These are phyloP conservation scores for Auriscalpium vulgare DNA, from an alignment of 768 basidiomycete genomes.

Conservation along the genomic window DNA sequence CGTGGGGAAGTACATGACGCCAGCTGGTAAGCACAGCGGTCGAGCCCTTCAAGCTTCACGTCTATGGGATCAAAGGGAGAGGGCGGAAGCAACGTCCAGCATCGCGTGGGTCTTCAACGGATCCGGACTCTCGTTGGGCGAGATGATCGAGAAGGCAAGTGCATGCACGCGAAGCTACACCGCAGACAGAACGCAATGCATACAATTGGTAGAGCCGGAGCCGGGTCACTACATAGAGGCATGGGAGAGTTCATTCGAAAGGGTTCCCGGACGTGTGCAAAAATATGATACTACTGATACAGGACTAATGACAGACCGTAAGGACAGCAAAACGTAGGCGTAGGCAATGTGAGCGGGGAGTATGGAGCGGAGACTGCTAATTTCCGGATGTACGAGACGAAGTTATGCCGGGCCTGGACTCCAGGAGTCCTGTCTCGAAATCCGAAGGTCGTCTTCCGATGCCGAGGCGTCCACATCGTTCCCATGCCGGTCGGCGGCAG, in stretches of 20 bases:
- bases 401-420: neutral
- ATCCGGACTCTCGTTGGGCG: no score
- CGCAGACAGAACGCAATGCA: no score
- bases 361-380: neutral
- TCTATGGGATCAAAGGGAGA: no score
- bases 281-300: conserved; percentile 7
- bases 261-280: conserved; percentile 1
- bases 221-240: neutral
- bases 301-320: conserved; percentile 1
- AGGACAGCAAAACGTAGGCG: neutral
- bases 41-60: no score
- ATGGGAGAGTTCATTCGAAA: neutral
- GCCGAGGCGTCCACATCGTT: neutral
- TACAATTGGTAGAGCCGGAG: neutral
- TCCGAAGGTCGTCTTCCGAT: neutral
- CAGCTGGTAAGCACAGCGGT: neutral
- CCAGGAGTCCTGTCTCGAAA: neutral
- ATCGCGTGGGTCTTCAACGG: no score
- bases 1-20: conserved; percentile 78
- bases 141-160: no score
- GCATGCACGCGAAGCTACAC: no score
- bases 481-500: neutral
- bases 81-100: no score
- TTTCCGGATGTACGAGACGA: neutral
- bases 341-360: neutral